phyloP scores from a whole-genome alignment of 2,329 filamentous ascomycete genomes.

The Aspergillus novofumigatus region DNA sequence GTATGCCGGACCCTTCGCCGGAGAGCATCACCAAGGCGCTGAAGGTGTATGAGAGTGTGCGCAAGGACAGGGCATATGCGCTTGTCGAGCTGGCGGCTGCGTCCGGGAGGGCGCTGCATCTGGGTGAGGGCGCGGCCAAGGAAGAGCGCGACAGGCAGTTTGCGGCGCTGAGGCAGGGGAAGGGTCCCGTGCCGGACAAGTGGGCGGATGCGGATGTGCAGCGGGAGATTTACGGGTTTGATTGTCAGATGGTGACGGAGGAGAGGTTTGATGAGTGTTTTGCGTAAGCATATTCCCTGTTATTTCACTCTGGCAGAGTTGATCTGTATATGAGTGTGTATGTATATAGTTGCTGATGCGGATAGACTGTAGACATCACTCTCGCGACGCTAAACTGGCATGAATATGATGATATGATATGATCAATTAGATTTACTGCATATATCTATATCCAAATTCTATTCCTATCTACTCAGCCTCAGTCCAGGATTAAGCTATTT shows the following conservation, averaged over 20 bases:
- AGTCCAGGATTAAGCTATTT: too few species aligned
- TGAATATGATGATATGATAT: background rate
- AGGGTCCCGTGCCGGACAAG: slow-evolving; percentile 55
- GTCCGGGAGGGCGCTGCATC: slow-evolving; percentile 51
- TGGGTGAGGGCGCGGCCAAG: slow-evolving; percentile 56
- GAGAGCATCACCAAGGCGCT: slow-evolving; percentile 50
- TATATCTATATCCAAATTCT: background rate
- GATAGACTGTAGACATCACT: background rate
- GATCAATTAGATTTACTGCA: background rate
- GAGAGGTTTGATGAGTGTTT: slow-evolving; percentile 35
- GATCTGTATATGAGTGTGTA: background rate
- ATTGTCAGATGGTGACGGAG: slow-evolving; percentile 54
- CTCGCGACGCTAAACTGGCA: background rate
- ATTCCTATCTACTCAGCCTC: background rate
- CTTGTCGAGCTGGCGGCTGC: slow-evolving; percentile 56
- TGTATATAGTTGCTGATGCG: background rate
- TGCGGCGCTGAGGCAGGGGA: slow-evolving; percentile 48
- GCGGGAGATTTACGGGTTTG: slow-evolving; percentile 61
- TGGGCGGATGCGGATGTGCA: slow-evolving; percentile 69
- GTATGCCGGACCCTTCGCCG: slow-evolving; percentile 44
- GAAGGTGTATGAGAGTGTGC: slow-evolving; percentile 52
- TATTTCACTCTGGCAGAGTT: background rate
- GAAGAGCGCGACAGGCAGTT: slow-evolving; percentile 56
- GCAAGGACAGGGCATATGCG: slow-evolving; percentile 54
- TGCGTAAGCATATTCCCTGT: slow-evolving; percentile 11